Percentiles rank a stretch among this genome's conserved stretches.
Evolutionary conservation across 306 rosid species (phyloP).

Genomic region (Psophocarpus tetragonolobus): DNA sequence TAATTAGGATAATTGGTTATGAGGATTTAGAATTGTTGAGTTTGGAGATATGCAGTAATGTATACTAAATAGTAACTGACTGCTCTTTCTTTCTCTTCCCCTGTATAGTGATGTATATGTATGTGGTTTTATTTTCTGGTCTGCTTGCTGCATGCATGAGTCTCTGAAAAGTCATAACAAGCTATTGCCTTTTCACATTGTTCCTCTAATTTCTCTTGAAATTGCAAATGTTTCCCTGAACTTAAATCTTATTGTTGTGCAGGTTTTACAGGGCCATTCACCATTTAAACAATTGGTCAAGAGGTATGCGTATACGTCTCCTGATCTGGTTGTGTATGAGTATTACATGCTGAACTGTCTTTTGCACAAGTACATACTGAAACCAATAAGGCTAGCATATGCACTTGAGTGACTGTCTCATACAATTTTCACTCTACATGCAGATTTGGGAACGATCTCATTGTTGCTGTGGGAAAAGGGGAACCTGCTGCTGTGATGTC

Average conservation of each 20-base stretch:
- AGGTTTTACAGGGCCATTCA: conserved; percentile 94
- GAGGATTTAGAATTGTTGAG: neutral
- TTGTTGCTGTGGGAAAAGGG: conserved; percentile 93
- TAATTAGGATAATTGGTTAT: neutral
- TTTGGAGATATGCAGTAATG: conserved; percentile 1
- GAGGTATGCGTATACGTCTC: conserved; percentile 55
- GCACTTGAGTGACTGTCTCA: conserved; percentile 18
- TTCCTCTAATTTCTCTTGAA: neutral
- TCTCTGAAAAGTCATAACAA: neutral
- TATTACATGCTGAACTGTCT: conserved; percentile 19
- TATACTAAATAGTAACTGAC: neutral
- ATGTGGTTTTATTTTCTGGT: conserved; percentile 3
- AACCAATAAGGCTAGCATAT: conserved; percentile 15
- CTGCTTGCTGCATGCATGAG: neutral
- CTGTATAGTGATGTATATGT: neutral
- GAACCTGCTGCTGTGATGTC: conserved; percentile 90
- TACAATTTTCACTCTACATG: conserved; percentile 31
- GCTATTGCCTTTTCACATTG: conserved; percentile 2
- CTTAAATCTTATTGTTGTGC: conserved; percentile 26
- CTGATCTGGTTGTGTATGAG: neutral
- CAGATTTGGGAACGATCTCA: conserved; percentile 75
- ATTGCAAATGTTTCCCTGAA: neutral
- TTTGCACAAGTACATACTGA: neutral
- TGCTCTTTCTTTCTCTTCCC: conserved; percentile 11
- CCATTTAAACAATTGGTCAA: conserved; percentile 75